Evolutionary conservation across 2,329 filamentous ascomycete species (phyloP).

Genomic region (Fusarium sp.): DNA sequence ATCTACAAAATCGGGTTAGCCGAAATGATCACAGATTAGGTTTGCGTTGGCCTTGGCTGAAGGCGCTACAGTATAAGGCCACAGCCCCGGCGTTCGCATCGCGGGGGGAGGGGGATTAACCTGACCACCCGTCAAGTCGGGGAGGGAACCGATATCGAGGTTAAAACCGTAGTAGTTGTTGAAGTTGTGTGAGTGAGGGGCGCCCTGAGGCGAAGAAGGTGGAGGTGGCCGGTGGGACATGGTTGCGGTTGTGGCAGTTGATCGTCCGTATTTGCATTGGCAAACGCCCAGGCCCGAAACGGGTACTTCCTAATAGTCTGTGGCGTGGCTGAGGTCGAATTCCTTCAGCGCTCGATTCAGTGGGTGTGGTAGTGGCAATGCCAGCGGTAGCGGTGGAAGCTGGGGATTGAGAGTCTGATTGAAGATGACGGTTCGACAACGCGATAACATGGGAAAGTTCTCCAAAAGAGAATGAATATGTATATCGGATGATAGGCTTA

Average conservation of each 20-base stretch:
- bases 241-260: slow-evolving; percentile 40
- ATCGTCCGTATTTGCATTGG: slow-evolving; percentile 49
- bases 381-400: not conserved
- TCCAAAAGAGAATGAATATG: not conserved
- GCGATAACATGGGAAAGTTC: slow-evolving; percentile 11
- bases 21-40: slow-evolving; percentile 27
- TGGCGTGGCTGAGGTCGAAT: slow-evolving; percentile 15
- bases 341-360: slow-evolving; percentile 22
- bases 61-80: slow-evolving; percentile 27
- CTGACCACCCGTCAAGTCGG: slow-evolving; percentile 47
- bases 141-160: slow-evolving; percentile 48
- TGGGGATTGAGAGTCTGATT: slow-evolving; percentile 13
- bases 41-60: slow-evolving; percentile 34
- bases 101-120: slow-evolving; percentile 36
- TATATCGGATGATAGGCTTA: not conserved
- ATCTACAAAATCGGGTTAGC: slow-evolving; percentile 46
- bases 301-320: slow-evolving; percentile 24
- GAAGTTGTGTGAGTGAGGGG: slow-evolving; percentile 40
- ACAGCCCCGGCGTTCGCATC: slow-evolving; percentile 33
- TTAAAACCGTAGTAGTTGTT: slow-evolving; percentile 56
- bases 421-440: slow-evolving; percentile 13
- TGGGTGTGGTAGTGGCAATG: slow-evolving; percentile 9
- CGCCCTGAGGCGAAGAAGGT: slow-evolving; percentile 50
- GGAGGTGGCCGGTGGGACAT: slow-evolving; percentile 56
- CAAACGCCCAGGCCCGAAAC: slow-evolving; percentile 32